A percentile compares a stretch with the other conserved stretches of the same genome.
Evolutionary conservation across 345 rosid genomes (phyloP).

Genomic region (Jatropha curcas): DNA sequence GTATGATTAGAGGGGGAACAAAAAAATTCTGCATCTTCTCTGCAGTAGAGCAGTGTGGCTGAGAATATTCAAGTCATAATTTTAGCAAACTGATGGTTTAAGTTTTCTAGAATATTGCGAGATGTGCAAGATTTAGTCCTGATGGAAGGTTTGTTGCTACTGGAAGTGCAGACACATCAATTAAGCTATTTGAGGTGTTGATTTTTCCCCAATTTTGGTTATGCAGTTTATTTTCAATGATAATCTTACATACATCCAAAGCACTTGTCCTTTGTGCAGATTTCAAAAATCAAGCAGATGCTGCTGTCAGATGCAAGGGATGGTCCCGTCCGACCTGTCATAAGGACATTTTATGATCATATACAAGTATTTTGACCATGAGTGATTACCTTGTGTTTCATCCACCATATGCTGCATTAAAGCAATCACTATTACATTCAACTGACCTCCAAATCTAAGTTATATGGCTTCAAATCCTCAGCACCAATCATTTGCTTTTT

Average conservation of each 20-base stretch:
- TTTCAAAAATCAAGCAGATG: conserved; percentile 83
- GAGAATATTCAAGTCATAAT: background rate
- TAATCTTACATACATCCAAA: background rate
- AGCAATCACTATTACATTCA: background rate
- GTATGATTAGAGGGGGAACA: conserved; percentile 23
- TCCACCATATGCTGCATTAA: background rate
- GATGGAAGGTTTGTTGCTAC: conserved; percentile 86
- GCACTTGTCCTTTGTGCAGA: conserved; percentile 35
- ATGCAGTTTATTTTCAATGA: background rate
- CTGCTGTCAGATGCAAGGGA: conserved; percentile 63
- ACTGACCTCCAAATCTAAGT: background rate
- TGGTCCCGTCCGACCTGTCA: conserved; percentile 65
- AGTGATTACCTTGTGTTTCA: conserved; percentile 16
- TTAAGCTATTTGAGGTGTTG: conserved; percentile 82
- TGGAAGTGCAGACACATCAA: conserved; percentile 83
- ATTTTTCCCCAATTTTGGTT: background rate
- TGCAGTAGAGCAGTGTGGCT: background rate
- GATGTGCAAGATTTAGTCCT: conserved; percentile 85
- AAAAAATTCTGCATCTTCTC: background rate
- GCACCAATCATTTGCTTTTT: background rate
- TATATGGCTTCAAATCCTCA: background rate
- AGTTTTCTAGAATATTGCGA: conserved; percentile 63
- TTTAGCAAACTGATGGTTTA: conserved; percentile 19
- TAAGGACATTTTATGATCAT: conserved; percentile 84
- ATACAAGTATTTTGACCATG: conserved; percentile 48